Evolutionary conservation across 768 basidiomycete species (phyloP).

Genomic region (Suillus plorans): DNA sequence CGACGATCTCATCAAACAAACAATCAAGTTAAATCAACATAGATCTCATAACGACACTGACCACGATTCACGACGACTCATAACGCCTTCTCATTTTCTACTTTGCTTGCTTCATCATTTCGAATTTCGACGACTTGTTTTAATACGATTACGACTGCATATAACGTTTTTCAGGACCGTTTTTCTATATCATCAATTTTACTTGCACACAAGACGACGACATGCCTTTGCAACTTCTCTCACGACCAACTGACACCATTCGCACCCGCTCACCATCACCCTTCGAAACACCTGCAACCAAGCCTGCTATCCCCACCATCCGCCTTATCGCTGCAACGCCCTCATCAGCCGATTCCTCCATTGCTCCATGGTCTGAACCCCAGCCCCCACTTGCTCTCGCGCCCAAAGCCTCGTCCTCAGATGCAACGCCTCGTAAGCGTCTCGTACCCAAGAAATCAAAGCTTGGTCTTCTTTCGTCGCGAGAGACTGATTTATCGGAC

Average conservation of each 20-base stretch:
- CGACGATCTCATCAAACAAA: slow-evolving; percentile 16
- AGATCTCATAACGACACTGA: slow-evolving; percentile 20
- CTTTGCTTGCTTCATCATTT: slow-evolving; percentile 14
- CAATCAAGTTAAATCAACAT: slow-evolving; percentile 16
- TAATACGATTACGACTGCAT: slow-evolving; percentile 26
- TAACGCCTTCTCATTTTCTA: slow-evolving; percentile 2
- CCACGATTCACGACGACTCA: slow-evolving; percentile 24
- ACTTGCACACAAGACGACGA: slow-evolving; percentile 5
- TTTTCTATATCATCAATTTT: slow-evolving; percentile 10
- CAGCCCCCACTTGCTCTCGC: slow-evolving; percentile 25
- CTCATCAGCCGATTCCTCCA: slow-evolving; percentile 36
- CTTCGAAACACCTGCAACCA: slow-evolving; percentile 26
- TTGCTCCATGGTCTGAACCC: slow-evolving; percentile 22
- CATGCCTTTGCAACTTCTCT: slow-evolving; percentile 31
- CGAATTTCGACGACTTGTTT: slow-evolving; percentile 16
- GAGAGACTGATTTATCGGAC: slow-evolving; percentile 56
- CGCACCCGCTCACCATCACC: slow-evolving; percentile 29
- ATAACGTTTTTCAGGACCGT: slow-evolving; percentile 21
- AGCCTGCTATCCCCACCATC: slow-evolving; percentile 55
- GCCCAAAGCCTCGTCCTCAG: slow-evolving; percentile 20
- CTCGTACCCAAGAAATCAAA: slow-evolving; percentile 77
- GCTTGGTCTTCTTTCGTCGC: slow-evolving; percentile 44
- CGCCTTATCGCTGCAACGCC: slow-evolving; percentile 70
- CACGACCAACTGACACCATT: slow-evolving; percentile 28
- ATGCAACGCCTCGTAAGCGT: slow-evolving; percentile 37